Conservation (phyloP, 208 protist species). For the Porcisia hertigi region DNA sequence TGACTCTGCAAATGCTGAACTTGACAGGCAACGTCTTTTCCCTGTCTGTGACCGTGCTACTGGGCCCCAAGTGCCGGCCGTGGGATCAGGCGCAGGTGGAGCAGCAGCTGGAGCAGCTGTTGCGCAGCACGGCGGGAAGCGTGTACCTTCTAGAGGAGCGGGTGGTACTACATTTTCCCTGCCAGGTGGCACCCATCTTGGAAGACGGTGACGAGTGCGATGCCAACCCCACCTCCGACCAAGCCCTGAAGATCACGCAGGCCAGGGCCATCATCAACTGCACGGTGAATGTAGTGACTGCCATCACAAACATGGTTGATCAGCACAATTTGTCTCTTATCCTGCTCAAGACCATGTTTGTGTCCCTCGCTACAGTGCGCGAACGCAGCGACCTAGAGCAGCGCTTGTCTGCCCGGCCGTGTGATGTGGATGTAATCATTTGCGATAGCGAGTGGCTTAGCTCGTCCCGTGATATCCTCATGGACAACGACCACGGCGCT, state of each 20-base stretch:
- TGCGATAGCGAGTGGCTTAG: constrained; percentile 87
- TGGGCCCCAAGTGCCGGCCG: constrained; percentile 30
- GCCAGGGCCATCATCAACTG: constrained; percentile 83
- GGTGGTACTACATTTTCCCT: constrained; percentile 77
- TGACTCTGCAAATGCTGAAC: constrained; percentile 70
- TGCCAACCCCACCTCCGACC: constrained; percentile 33
- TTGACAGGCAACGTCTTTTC: constrained; percentile 61
- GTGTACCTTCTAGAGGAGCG: constrained; percentile 42
- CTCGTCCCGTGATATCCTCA: constrained; percentile 62
- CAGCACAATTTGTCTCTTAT: constrained; percentile 90
- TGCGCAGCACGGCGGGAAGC: constrained; percentile 58
- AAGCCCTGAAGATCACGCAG: constrained; percentile 65
- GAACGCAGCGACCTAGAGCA: constrained; percentile 77
- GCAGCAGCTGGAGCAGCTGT: constrained; percentile 37
- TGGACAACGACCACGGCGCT: constrained; percentile 58
- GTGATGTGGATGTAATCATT: constrained; percentile 87
- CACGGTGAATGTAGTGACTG: constrained; percentile 87
- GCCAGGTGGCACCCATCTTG: constrained; percentile 74
- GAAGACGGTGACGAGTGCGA: constrained; percentile 62
- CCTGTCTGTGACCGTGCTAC: constrained; percentile 52
- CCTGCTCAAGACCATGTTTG: constrained; percentile 90
- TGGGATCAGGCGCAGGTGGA: constrained; percentile 43
- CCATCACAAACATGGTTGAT: constrained; percentile 85
- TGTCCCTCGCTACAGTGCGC: constrained; percentile 81
- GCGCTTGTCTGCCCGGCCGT: constrained; percentile 59